phyloP scores from a whole-genome alignment of 2,329 filamentous ascomycete species.

The Talaromyces sp. region DNA sequence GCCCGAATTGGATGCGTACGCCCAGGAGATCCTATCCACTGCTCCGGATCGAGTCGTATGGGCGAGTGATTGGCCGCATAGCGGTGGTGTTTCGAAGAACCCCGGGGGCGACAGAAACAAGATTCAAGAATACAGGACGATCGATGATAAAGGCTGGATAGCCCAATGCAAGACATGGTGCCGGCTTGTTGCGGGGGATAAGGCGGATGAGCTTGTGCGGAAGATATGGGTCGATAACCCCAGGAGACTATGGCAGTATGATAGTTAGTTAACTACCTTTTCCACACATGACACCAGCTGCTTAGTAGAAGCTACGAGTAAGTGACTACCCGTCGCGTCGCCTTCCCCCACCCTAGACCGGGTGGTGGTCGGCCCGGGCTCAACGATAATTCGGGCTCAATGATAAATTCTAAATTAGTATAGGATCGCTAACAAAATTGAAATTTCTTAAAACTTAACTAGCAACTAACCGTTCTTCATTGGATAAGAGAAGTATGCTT shows the following conservation, averaged over 20 bases:
- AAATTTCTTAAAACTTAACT: too few relatives aligned
- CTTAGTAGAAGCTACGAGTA: too few relatives aligned
- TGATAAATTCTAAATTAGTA: too few relatives aligned
- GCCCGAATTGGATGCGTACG: constrained; percentile 4
- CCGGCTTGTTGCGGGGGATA: not conserved
- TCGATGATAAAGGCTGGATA: constrained; percentile 4
- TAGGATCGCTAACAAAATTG: too few relatives aligned
- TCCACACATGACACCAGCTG: too few relatives aligned
- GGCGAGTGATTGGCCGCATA: constrained; percentile 13
- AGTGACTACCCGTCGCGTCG: too few relatives aligned
- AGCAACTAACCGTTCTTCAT: too few relatives aligned
- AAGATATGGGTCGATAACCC: constrained; percentile 13
- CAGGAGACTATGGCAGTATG: constrained; percentile 9
- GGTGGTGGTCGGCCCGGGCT: too few relatives aligned
- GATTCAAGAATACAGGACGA: constrained; percentile 2
- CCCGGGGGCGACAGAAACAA: constrained; percentile 6
- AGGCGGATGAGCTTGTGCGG: not conserved
- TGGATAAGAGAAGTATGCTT: too few relatives aligned
- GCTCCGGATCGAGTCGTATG: constrained; percentile 6
- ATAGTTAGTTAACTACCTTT: too few relatives aligned
- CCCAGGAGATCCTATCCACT: not conserved
- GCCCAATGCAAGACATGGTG: constrained; percentile 7
- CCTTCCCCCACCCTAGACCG: too few relatives aligned
- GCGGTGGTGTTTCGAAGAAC: constrained; percentile 4
- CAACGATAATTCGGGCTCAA: too few relatives aligned